These are phyloP conservation scores for Paralagenidium karlingii DNA, from an alignment of 352 stramenopile species.

Conservation along the genomic window DNA sequence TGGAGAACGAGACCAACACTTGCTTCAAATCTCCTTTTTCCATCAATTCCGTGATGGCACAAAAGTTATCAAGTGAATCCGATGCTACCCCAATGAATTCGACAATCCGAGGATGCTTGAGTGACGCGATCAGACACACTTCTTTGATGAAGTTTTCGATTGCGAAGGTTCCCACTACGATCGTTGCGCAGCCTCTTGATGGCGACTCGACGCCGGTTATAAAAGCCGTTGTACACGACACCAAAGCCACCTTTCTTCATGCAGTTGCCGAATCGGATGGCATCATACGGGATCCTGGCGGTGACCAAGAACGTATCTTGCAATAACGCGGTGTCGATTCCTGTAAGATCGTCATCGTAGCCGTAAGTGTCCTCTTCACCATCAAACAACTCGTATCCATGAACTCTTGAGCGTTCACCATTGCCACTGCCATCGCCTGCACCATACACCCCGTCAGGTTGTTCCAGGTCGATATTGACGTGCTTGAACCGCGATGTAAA, in stretches of 20 bases:
- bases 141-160: conserved; percentile 15
- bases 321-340: conserved; percentile 4
- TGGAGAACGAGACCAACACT: too few relatives aligned
- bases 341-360: too few relatives aligned
- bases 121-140: conserved; percentile 12
- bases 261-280: conserved; percentile 1
- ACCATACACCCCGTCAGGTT: too few relatives aligned
- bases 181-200: conserved; percentile 13
- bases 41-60: conserved; percentile 11
- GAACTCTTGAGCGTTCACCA: too few relatives aligned
- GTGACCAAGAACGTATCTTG: conserved; percentile 8
- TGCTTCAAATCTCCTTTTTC: conserved; percentile 7
- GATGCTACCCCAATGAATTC: conserved; percentile 12
- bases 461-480: too few relatives aligned
- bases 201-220: conserved; percentile 7
- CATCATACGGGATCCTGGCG: conserved; percentile 4
- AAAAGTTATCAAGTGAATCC: conserved; percentile 5
- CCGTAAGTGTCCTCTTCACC: too few relatives aligned
- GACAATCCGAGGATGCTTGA: conserved; percentile 8
- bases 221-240: conserved; percentile 12
- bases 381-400: too few relatives aligned
- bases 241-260: conserved; percentile 11
- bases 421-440: too few relatives aligned
- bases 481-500: too few relatives aligned
- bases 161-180: conserved; percentile 3